A percentile compares a stretch with the other conserved stretches of the same genome.
Evolutionary conservation across 371 early-diverging fungal species (phyloP).

Genomic region (Mortierella sp.): DNA sequence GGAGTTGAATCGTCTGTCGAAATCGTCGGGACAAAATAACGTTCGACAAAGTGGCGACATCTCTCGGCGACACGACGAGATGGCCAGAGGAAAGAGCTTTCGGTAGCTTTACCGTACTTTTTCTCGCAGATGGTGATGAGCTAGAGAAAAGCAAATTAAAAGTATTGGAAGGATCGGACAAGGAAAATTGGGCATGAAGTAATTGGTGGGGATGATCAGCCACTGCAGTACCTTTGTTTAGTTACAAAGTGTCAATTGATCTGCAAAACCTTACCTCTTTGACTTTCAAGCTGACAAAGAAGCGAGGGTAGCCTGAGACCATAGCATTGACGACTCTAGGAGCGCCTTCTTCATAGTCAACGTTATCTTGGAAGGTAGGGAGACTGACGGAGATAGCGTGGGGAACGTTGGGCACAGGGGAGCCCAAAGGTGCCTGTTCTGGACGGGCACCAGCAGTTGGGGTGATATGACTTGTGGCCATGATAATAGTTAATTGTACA

Average conservation of each 20-base stretch:
- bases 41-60: constrained; percentile 77
- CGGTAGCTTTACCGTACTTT: constrained; percentile 75
- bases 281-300: constrained; percentile 83
- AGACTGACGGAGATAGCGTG: constrained; percentile 94
- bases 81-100: constrained; percentile 82
- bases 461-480: constrained; percentile 34
- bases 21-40: constrained; percentile 57
- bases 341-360: constrained; percentile 92
- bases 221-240: background rate
- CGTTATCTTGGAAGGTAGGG: constrained; percentile 93
- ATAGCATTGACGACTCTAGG: constrained; percentile 79
- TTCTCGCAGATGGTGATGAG: constrained; percentile 65
- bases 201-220: background rate
- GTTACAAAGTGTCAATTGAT: constrained; percentile 17
- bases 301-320: constrained; percentile 94
- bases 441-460: constrained; percentile 34
- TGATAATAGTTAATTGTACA: background rate
- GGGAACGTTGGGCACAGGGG: constrained; percentile 69
- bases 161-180: background rate
- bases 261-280: constrained; percentile 68
- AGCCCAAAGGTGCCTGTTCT: constrained; percentile 50
- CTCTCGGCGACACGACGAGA: constrained; percentile 75
- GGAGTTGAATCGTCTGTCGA: constrained; percentile 44
- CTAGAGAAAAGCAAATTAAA: constrained; percentile 32
- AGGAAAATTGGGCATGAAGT: background rate